Conservation (phyloP, 179 eudicot species). For the Carnegiea gigantea region DNA sequence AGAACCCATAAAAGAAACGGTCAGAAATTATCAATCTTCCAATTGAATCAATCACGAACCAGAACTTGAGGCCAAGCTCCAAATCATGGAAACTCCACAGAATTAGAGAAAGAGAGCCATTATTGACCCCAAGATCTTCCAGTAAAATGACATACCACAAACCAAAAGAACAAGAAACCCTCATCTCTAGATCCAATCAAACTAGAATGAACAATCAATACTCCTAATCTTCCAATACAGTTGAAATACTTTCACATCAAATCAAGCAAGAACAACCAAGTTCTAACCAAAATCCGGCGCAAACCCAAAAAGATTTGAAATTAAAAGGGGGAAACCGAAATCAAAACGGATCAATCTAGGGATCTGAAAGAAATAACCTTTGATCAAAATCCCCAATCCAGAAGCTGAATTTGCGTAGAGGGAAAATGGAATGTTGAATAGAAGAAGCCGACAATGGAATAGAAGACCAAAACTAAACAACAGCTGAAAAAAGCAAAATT, state of each 20-base stretch:
- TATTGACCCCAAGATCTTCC: neutral
- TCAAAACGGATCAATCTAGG: no score
- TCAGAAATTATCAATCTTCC: neutral
- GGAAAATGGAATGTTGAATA: neutral
- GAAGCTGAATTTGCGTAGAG: neutral
- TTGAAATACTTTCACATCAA: neutral
- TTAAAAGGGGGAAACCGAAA: neutral
- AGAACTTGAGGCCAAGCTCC: neutral
- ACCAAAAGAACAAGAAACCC: neutral
- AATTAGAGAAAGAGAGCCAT: neutral
- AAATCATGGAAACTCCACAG: neutral
- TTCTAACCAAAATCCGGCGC: neutral
- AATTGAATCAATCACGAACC: neutral
- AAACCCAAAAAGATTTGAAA: neutral
- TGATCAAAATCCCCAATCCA: neutral
- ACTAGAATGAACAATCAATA: neutral
- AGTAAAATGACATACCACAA: neutral
- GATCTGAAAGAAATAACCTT: no score
- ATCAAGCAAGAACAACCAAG: neutral
- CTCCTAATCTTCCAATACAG: neutral
- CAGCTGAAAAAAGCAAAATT: neutral
- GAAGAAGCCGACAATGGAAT: neutral
- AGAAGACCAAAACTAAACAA: neutral
- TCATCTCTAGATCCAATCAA: neutral
- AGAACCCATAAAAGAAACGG: neutral